Conservation (phyloP, 192 early-diverging fungal species). For the Obelidium mucronatum region DNA sequence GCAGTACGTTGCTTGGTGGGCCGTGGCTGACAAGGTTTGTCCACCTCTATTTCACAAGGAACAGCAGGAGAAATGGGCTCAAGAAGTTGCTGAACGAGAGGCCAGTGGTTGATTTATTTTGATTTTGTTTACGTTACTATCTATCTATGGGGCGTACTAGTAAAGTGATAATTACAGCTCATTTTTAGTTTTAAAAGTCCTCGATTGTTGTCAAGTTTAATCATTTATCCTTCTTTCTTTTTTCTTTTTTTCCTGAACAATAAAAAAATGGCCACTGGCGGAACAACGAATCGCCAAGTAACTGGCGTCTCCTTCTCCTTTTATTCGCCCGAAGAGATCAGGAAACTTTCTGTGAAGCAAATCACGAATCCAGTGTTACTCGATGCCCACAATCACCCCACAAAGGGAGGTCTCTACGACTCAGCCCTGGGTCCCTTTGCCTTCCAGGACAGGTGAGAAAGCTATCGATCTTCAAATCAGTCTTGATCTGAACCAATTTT, state of each 20-base stretch:
- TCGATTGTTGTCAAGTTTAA: too few relatives aligned
- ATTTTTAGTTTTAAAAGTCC: too few relatives aligned
- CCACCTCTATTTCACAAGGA: too few relatives aligned
- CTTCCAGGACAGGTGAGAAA: conserved; percentile 69
- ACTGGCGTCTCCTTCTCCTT: conserved; percentile 91
- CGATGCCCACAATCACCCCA: conserved; percentile 91
- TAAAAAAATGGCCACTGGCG: conserved; percentile 25
- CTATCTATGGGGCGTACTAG: too few relatives aligned
- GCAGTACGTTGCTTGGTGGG: too few relatives aligned
- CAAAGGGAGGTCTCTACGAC: conserved; percentile 92
- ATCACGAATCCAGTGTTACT: conserved; percentile 88
- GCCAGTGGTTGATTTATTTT: too few relatives aligned
- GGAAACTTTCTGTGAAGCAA: conserved; percentile 93
- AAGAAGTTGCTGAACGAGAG: too few relatives aligned
- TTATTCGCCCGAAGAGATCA: conserved; percentile 85
- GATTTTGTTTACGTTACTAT: too few relatives aligned
- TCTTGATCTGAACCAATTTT: not conserved
- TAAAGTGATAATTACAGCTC: too few relatives aligned
- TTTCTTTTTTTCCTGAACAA: not conserved
- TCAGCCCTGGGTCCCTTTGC: conserved; percentile 88
- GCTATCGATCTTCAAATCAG: too few relatives aligned
- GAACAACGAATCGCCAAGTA: conserved; percentile 56
- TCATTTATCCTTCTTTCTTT: not conserved
- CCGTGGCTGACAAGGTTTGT: too few relatives aligned
- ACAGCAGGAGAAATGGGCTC: too few relatives aligned